phyloP scores from a whole-genome alignment of 257 asterid species.

The Salvia splendens region DNA sequence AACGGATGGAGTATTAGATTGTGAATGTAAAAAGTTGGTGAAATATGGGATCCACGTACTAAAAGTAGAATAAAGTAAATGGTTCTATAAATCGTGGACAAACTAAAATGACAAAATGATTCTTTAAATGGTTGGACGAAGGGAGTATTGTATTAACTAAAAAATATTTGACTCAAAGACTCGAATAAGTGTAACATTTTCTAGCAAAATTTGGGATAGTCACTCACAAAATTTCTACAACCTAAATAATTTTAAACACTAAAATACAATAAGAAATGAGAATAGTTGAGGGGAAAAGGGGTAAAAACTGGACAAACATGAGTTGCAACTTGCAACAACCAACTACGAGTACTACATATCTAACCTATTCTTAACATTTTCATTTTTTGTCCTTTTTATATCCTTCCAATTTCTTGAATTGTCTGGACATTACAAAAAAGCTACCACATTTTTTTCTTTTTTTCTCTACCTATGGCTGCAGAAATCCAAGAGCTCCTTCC shows the following conservation, averaged over 20 bases:
- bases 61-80: no score
- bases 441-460: conserved; percentile 27
- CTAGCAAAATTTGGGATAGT: no score
- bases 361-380: conserved; percentile 35
- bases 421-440: not conserved
- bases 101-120: no score
- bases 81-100: no score
- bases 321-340: conserved; percentile 4
- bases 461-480: conserved; percentile 78
- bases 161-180: not conserved
- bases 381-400: not conserved
- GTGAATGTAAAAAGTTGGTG: no score
- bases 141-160: no score
- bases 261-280: not conserved
- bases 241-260: not conserved
- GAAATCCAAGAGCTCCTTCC: conserved; percentile 86
- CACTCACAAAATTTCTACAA: no score
- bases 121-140: no score
- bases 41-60: no score
- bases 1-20: no score
- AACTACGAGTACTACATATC: conserved; percentile 41
- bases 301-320: conserved; percentile 30
- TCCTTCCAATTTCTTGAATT: conserved; percentile 29
- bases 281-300: not conserved
- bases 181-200: no score